Evolutionary conservation across 163 green algal species (phyloP).

Genomic region (Scenedesmus sp.): DNA sequence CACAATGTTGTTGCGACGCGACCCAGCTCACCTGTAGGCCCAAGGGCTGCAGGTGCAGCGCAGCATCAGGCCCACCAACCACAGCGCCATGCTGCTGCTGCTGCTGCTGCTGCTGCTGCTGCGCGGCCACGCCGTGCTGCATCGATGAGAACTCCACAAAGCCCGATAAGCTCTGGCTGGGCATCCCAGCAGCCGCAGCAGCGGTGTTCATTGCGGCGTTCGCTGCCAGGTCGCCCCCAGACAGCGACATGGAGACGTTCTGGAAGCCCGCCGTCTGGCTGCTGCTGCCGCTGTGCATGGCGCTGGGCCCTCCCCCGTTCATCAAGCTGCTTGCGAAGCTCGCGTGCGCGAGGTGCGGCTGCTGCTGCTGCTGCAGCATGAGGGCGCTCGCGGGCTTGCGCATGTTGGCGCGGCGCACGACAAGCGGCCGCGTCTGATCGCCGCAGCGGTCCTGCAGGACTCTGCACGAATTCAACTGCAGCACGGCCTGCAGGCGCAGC

Average conservation of each 20-base stretch:
- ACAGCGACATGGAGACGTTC: not conserved
- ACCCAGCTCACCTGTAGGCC: not conserved
- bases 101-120: not conserved
- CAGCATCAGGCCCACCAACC: no score
- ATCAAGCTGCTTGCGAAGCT: not conserved
- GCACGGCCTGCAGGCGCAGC: slow-evolving; percentile 4
- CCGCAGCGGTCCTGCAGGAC: slow-evolving; percentile 66
- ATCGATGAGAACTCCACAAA: not conserved
- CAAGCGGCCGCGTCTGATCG: slow-evolving; percentile 66
- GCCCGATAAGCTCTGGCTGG: not conserved
- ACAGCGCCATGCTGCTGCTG: not conserved
- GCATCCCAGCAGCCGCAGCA: not conserved
- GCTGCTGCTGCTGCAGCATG: slow-evolving; percentile 21
- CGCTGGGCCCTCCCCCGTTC: not conserved
- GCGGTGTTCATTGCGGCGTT: not conserved
- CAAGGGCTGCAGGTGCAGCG: slow-evolving; percentile 42
- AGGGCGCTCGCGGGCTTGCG: slow-evolving; percentile 21
- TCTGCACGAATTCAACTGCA: slow-evolving; percentile 69
- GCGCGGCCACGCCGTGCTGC: not conserved
- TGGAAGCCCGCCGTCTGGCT: not conserved
- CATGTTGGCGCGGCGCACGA: slow-evolving; percentile 71
- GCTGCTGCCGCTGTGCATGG: slow-evolving; percentile 1
- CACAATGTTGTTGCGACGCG: no score
- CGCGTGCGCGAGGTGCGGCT: not conserved
- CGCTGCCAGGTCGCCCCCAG: not conserved